A percentile compares a stretch with the other conserved stretches of the same genome.
phyloP scores from a whole-genome alignment of 2,329 filamentous ascomycete species.

The Stagonosporopsis cucurbitacearum region DNA sequence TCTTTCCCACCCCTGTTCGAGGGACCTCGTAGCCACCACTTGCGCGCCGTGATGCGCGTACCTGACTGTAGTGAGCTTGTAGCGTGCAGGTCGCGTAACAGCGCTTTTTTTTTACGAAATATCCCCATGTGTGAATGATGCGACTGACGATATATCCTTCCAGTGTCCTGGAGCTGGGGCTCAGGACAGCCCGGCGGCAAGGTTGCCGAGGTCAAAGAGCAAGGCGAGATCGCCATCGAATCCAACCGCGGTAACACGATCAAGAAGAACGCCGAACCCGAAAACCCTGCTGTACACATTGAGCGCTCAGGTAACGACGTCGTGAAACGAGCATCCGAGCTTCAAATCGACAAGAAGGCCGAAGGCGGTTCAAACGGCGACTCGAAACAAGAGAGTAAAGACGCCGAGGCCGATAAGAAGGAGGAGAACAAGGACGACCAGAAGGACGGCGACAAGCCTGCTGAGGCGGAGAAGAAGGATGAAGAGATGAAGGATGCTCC shows the following conservation, averaged over 20 bases:
- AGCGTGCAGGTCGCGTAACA: slow-evolving; percentile 23
- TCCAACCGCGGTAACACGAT: slow-evolving; percentile 69
- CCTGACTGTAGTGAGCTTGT: slow-evolving; percentile 14
- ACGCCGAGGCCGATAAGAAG: slow-evolving; percentile 42
- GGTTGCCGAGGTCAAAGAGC: slow-evolving; percentile 63
- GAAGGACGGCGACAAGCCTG: slow-evolving; percentile 30
- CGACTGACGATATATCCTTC: slow-evolving; percentile 1
- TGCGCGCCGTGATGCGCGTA: slow-evolving; percentile 6
- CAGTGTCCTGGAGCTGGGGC: slow-evolving; percentile 70
- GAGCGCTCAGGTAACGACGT: slow-evolving; percentile 68
- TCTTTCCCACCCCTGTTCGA: background rate
- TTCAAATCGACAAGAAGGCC: slow-evolving; percentile 60
- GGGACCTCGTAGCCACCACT: background rate
- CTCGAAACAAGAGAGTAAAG: slow-evolving; percentile 34
- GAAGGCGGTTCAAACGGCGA: slow-evolving; percentile 46
- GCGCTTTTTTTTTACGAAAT: background rate
- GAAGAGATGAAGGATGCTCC: slow-evolving; percentile 43
- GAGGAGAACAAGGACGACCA: slow-evolving; percentile 34
- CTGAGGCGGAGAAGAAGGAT: slow-evolving; percentile 47
- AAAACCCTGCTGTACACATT: slow-evolving; percentile 67
- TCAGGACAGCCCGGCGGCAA: slow-evolving; percentile 62
- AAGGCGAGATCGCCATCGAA: slow-evolving; percentile 66
- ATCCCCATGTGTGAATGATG: background rate
- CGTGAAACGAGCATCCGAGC: slow-evolving; percentile 67
- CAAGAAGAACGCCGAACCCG: slow-evolving; percentile 66